Evolutionary conservation across 805 yeast genomes (phyloP).

Genomic region (Cyberlindnera amylophila): DNA sequence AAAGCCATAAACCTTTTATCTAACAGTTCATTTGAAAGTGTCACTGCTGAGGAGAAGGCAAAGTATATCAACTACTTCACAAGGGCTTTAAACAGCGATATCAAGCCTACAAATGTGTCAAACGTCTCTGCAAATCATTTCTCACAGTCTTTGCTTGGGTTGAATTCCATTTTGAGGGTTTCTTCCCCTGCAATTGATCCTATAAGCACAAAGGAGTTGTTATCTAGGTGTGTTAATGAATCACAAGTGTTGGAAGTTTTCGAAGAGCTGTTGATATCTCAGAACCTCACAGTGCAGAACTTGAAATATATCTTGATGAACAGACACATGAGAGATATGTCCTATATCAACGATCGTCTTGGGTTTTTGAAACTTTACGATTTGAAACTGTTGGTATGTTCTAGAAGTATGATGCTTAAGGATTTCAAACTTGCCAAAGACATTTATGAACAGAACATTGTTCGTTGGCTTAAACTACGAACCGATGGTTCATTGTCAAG

Average conservation of each 20-base stretch:
- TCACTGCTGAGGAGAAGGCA: conserved; percentile 15
- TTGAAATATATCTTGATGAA: conserved; percentile 15
- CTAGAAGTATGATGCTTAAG: conserved; percentile 13
- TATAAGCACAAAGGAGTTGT: conserved; percentile 3
- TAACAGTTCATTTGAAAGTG: conserved; percentile 4
- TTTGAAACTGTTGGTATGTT: conserved; percentile 10
- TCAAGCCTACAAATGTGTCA: conserved; percentile 5
- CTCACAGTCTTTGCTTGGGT: conserved; percentile 19
- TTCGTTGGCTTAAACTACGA: conserved; percentile 9
- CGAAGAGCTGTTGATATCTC: conserved; percentile 13
- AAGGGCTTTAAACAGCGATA: conserved; percentile 15
- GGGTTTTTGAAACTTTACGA: conserved; percentile 12
- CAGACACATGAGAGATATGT: conserved; percentile 7
- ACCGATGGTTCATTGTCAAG: conserved; percentile 1
- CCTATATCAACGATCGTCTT: conserved; percentile 11
- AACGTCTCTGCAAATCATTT: conserved; percentile 9
- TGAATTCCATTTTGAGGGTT: conserved; percentile 12
- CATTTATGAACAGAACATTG: conserved; percentile 7
- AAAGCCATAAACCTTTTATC: conserved; percentile 12
- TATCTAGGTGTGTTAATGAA: conserved; percentile 3
- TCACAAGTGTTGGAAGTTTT: conserved; percentile 13
- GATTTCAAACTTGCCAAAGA: conserved; percentile 8
- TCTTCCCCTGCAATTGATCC: conserved; percentile 4
- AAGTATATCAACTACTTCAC: conserved; percentile 18
- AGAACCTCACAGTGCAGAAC: conserved; percentile 6